phyloP scores from a whole-genome alignment of 306 rosid species.

The Datisca glomerata region DNA sequence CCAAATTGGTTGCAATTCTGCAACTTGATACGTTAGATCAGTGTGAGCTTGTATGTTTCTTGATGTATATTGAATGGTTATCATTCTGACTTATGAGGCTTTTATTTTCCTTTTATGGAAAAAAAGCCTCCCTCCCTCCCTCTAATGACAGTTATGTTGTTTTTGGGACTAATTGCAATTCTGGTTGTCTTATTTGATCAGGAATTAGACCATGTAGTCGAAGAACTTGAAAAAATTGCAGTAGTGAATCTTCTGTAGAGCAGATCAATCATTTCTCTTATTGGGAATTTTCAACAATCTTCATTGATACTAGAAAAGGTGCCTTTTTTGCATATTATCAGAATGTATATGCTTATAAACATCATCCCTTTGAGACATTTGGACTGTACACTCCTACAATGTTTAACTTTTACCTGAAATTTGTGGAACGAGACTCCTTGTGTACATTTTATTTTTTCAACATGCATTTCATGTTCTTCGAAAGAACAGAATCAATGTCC shows the following conservation, averaged over 20 bases:
- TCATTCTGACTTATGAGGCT: too few species aligned
- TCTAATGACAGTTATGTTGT: too few species aligned
- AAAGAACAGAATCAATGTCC: conserved; percentile 62
- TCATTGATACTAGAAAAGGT: conserved; percentile 82
- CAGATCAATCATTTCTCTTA: conserved; percentile 78
- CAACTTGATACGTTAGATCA: too few species aligned
- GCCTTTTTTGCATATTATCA: background rate
- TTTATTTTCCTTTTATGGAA: too few species aligned
- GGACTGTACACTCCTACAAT: background rate
- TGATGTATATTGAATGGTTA: too few species aligned
- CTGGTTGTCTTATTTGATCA: conserved; percentile 23
- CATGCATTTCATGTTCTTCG: conserved; percentile 76
- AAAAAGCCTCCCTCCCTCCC: too few species aligned
- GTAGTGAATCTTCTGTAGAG: conserved; percentile 70
- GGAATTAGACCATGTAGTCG: conserved; percentile 88
- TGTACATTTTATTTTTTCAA: conserved; percentile 1
- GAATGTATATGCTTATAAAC: background rate
- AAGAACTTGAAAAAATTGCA: conserved; percentile 78
- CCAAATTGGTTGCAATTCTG: too few species aligned
- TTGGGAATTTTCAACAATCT: conserved; percentile 79
- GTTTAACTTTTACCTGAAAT: background rate
- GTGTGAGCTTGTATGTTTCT: too few species aligned
- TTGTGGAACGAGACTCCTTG: too few species aligned
- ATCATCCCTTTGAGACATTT: background rate
- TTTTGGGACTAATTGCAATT: too few species aligned